These are phyloP conservation scores for Solanum etuberosum DNA, from an alignment of 257 asterid genomes.

Conservation along the genomic window DNA sequence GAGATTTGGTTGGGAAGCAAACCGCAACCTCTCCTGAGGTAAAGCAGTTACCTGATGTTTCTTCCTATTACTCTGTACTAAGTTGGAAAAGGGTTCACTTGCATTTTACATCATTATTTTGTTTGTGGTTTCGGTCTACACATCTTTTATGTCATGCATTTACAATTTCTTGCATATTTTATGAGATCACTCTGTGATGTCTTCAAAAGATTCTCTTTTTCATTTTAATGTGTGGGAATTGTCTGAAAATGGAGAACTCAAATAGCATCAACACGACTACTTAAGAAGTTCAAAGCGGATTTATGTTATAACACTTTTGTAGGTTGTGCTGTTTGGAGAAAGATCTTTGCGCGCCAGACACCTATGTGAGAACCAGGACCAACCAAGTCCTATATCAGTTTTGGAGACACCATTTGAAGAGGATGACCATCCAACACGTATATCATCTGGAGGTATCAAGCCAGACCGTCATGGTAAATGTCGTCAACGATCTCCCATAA, in stretches of 20 bases:
- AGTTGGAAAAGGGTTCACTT: not conserved
- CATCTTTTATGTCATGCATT: not conserved
- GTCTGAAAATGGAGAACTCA: not conserved
- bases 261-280: not conserved
- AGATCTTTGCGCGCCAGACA: conserved; percentile 29
- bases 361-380: conserved; percentile 63
- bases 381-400: conserved; percentile 91
- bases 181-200: not conserved
- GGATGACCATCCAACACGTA: conserved; percentile 28
- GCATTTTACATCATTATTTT: not conserved
- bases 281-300: not conserved
- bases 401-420: conserved; percentile 63
- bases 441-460: conserved; percentile 30
- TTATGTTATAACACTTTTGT: conserved; percentile 13
- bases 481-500: not conserved
- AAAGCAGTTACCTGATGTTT: conserved; percentile 2
- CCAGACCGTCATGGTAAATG: conserved; percentile 37
- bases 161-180: not conserved
- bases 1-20: conserved; percentile 17
- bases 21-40: conserved; percentile 43
- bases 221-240: not conserved
- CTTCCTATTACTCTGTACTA: not conserved
- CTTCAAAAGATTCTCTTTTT: not conserved
- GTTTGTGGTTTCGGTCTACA: not conserved
- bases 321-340: conserved; percentile 24